phyloP scores from a whole-genome alignment of 2,329 filamentous ascomycete species.

The Sphaerostilbella broomeana region DNA sequence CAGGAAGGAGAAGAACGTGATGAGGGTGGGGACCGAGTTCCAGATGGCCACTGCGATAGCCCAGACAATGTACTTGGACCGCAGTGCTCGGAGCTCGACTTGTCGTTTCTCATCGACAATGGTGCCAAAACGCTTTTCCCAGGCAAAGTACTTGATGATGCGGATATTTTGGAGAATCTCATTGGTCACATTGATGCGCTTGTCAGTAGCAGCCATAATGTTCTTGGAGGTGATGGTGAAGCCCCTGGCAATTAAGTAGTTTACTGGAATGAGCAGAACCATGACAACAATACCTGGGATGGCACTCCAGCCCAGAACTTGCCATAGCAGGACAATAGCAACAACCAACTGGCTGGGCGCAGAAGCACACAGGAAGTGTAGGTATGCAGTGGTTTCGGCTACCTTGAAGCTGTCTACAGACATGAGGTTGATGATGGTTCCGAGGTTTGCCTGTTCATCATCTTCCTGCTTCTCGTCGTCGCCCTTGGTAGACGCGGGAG shows the following conservation, averaged over 20 bases:
- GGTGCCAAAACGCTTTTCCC: slow-evolving; percentile 85
- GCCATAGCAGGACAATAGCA: slow-evolving; percentile 75
- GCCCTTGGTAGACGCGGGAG: slow-evolving; percentile 29
- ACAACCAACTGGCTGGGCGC: slow-evolving; percentile 84
- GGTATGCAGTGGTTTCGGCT: slow-evolving; percentile 85
- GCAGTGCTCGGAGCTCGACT: slow-evolving; percentile 69
- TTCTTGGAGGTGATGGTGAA: slow-evolving; percentile 84
- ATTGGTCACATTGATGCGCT: slow-evolving; percentile 92
- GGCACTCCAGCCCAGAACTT: slow-evolving; percentile 84
- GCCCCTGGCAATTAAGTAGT: slow-evolving; percentile 78
- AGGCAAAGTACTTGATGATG: slow-evolving; percentile 99
- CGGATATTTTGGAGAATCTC: slow-evolving; percentile 95
- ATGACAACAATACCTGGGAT: slow-evolving; percentile 91
- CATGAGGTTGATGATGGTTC: slow-evolving; percentile 99
- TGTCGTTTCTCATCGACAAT: slow-evolving; percentile 84
- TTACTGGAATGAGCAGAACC: slow-evolving; percentile 80
- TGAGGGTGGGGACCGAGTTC: slow-evolving; percentile 91
- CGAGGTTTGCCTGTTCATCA: slow-evolving; percentile 79
- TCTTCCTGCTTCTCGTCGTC: slow-evolving; percentile 31
- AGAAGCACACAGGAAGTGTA: slow-evolving; percentile 91
- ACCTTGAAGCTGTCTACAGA: slow-evolving; percentile 99
- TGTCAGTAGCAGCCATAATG: slow-evolving; percentile 90
- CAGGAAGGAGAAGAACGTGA: slow-evolving; percentile 94
- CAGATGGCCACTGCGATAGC: slow-evolving; percentile 86
- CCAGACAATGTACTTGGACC: slow-evolving; percentile 84